Evolutionary conservation across 2,329 filamentous ascomycete species (phyloP).

Genomic region (Aschersonia sp.): DNA sequence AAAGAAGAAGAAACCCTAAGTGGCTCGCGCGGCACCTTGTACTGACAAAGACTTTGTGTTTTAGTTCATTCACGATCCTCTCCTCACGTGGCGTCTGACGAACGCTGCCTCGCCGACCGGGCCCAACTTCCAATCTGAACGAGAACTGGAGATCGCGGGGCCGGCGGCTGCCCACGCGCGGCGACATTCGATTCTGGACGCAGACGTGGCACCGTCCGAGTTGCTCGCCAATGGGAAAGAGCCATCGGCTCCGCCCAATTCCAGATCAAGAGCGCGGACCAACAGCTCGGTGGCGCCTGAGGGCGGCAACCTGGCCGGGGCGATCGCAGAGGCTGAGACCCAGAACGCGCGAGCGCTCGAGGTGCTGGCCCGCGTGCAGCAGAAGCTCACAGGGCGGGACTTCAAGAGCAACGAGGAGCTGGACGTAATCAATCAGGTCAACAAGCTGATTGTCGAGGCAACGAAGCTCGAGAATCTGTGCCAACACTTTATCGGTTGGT

Average conservation of each 20-base stretch:
- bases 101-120: slow-evolving; percentile 47
- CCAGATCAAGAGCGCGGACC: slow-evolving; percentile 40
- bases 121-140: slow-evolving; percentile 51
- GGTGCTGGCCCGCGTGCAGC: slow-evolving; percentile 79
- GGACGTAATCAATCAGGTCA: slow-evolving; percentile 74
- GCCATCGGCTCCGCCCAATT: slow-evolving; percentile 29
- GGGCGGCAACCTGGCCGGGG: slow-evolving; percentile 20
- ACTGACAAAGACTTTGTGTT: not conserved
- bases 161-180: slow-evolving; percentile 37
- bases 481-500: slow-evolving; percentile 99
- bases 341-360: slow-evolving; percentile 90
- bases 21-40: not conserved
- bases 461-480: slow-evolving; percentile 96
- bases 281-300: slow-evolving; percentile 36
- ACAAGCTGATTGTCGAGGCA: slow-evolving; percentile 86
- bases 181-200: slow-evolving; percentile 55
- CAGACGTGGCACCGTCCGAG: slow-evolving; percentile 42
- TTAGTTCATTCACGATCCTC: slow-evolving; percentile 97
- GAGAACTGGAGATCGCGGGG: slow-evolving; percentile 36
- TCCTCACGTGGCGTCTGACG: slow-evolving; percentile 88
- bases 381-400: slow-evolving; percentile 88
- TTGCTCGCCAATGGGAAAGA: slow-evolving; percentile 30
- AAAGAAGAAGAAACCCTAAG: not conserved
- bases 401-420: slow-evolving; percentile 81
- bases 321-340: slow-evolving; percentile 46